A percentile compares a stretch with the other conserved stretches of the same genome.
Conservation (phyloP, 2,329 filamentous ascomycete species). For the Ambrosiella beaveri region DNA sequence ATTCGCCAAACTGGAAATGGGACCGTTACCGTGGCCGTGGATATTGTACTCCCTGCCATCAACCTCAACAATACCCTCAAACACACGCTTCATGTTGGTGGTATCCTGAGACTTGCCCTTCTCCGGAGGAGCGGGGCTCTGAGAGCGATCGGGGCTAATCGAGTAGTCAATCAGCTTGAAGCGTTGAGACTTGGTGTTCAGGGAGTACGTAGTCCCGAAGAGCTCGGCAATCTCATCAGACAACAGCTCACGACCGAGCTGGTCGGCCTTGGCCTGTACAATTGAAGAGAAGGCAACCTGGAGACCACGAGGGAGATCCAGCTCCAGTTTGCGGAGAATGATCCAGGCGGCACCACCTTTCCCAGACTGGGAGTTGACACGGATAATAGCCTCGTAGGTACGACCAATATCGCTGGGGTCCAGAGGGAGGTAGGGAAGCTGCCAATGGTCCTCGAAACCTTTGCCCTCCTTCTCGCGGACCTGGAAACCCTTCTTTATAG, state of each 20-base stretch:
- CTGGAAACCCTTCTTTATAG: slow-evolving; percentile 85
- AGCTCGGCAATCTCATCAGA: slow-evolving; percentile 68
- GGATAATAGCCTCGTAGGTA: slow-evolving; percentile 95
- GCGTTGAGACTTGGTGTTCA: slow-evolving; percentile 56
- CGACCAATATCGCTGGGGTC: slow-evolving; percentile 87
- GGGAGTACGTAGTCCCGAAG: slow-evolving; percentile 79
- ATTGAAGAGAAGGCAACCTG: slow-evolving; percentile 82
- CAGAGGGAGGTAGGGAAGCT: slow-evolving; percentile 79
- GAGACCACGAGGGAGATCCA: slow-evolving; percentile 81
- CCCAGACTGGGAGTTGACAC: slow-evolving; percentile 90
- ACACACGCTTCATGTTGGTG: slow-evolving; percentile 61
- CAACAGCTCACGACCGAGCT: slow-evolving; percentile 66
- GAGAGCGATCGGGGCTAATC: slow-evolving; percentile 68
- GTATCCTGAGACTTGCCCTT: slow-evolving; percentile 59
- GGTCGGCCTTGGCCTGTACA: slow-evolving; percentile 68
- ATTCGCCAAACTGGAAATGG: slow-evolving; percentile 73
- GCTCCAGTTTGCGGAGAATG: slow-evolving; percentile 70
- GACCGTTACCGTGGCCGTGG: slow-evolving; percentile 69
- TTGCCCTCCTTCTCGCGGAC: slow-evolving; percentile 43
- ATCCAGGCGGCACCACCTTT: slow-evolving; percentile 94
- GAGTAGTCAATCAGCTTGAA: slow-evolving; percentile 84
- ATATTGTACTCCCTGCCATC: slow-evolving; percentile 67
- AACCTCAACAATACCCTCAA: slow-evolving; percentile 69
- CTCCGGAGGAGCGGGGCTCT: slow-evolving; percentile 50
- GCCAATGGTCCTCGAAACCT: slow-evolving; percentile 52